Conservation (phyloP, 495 filamentous ascomycete genomes). For the Hyaloscypha variabilis region DNA sequence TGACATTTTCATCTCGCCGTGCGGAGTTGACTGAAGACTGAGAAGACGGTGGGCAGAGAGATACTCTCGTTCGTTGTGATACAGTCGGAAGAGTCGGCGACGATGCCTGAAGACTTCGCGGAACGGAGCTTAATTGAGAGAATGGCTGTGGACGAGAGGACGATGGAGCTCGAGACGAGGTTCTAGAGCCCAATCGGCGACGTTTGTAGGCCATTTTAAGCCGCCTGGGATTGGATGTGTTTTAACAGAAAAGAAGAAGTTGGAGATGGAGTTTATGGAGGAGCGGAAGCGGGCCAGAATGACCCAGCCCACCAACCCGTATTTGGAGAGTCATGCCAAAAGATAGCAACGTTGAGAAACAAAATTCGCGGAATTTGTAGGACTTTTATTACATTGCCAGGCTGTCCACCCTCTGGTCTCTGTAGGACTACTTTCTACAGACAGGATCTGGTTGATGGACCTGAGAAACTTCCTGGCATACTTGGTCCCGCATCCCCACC, state of each 20-base stretch:
- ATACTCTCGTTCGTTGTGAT: constrained; percentile 31
- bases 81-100: constrained; percentile 34
- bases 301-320: too few species aligned
- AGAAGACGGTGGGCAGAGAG: constrained; percentile 29
- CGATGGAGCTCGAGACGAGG: constrained; percentile 11
- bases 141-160: constrained; percentile 18
- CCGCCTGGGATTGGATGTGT: not conserved
- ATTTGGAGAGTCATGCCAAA: too few species aligned
- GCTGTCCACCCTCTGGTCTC: not conserved
- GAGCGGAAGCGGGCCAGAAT: too few species aligned
- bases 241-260: not conserved
- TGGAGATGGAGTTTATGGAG: not conserved
- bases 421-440: not conserved
- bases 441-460: constrained; percentile 7
- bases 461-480: not conserved
- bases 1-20: constrained; percentile 13
- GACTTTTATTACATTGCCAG: not conserved
- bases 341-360: not conserved
- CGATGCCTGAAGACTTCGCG: constrained; percentile 22
- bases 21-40: constrained; percentile 17
- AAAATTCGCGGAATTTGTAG: not conserved
- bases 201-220: constrained; percentile 32
- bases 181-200: constrained; percentile 10
- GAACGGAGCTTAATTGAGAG: constrained; percentile 20
- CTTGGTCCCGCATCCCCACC: not conserved